phyloP scores from a whole-genome alignment of 768 basidiomycete species.

The Saitozyma podzolica region DNA sequence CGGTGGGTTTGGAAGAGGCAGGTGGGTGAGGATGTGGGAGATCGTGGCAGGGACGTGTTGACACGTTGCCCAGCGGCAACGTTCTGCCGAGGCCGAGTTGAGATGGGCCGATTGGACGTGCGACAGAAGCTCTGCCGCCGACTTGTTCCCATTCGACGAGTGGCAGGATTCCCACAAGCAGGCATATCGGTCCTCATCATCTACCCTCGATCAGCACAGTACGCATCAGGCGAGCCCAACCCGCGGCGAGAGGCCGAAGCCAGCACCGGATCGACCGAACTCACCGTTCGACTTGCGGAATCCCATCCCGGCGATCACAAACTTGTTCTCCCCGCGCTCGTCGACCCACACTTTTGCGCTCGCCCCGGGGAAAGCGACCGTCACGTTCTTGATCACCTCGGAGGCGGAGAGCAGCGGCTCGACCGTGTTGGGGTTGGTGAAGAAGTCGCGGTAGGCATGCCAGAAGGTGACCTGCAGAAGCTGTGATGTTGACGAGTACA shows the following conservation, averaged over 20 bases:
- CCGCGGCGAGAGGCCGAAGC: no score
- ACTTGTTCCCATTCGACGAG: constrained; percentile 7
- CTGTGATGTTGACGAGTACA: constrained; percentile 71
- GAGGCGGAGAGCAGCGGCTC: constrained; percentile 69
- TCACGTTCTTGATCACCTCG: constrained; percentile 93
- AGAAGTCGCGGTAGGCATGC: constrained; percentile 85
- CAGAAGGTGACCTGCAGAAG: constrained; percentile 94
- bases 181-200: constrained; percentile 64
- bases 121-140: constrained; percentile 22
- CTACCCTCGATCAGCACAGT: constrained; percentile 52
- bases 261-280: constrained; percentile 9
- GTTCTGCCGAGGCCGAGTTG: constrained; percentile 4
- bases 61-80: constrained; percentile 75
- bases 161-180: constrained; percentile 69
- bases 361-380: constrained; percentile 77
- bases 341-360: constrained; percentile 76
- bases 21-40: constrained; percentile 64
- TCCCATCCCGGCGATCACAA: constrained; percentile 84
- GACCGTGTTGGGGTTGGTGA: constrained; percentile 56
- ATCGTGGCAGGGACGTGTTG: constrained; percentile 57
- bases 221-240: no score
- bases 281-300: constrained; percentile 44
- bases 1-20: constrained; percentile 58
- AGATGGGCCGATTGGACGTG: constrained; percentile 59
- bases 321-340: constrained; percentile 59